Percentiles rank a stretch among this genome's conserved stretches.
These are phyloP conservation scores for Cornus kousa DNA, from an alignment of 148 eudicot species.

Conservation along the genomic window DNA sequence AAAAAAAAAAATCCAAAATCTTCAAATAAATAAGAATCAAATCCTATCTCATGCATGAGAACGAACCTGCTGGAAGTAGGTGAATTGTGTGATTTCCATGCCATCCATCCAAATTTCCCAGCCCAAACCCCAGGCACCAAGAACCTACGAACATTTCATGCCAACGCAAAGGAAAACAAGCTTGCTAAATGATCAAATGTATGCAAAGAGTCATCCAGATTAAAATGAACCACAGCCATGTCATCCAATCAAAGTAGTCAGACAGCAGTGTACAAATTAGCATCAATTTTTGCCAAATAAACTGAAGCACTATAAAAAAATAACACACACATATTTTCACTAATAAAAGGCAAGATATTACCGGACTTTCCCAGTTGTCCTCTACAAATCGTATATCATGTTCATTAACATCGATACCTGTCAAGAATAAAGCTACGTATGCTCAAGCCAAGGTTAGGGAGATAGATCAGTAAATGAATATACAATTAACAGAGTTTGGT, in stretches of 20 bases:
- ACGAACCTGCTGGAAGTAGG: slow-evolving; percentile 97
- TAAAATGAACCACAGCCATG: not conserved
- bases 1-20: not conserved
- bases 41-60: slow-evolving; percentile 1
- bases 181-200: not conserved
- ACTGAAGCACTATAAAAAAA: not conserved
- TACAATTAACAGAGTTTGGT: not conserved
- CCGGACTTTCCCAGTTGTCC: slow-evolving; percentile 99
- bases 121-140: slow-evolving; percentile 99
- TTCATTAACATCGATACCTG: slow-evolving; percentile 89
- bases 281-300: not conserved
- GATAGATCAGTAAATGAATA: not conserved
- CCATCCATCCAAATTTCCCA: slow-evolving; percentile 99
- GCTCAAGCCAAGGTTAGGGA: not conserved
- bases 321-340: not conserved
- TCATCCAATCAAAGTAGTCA: slow-evolving; percentile 2
- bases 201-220: not conserved
- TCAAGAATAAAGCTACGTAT: slow-evolving; percentile 18
- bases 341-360: slow-evolving; percentile 28
- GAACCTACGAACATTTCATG: slow-evolving; percentile 58
- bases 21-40: not conserved
- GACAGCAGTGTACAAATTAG: not conserved
- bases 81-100: slow-evolving; percentile 98
- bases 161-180: slow-evolving; percentile 10
- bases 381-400: slow-evolving; percentile 99